A percentile compares a stretch with the other conserved stretches of the same genome.
Conservation (phyloP, 257 asterid species). For the Fraxinus americana region DNA sequence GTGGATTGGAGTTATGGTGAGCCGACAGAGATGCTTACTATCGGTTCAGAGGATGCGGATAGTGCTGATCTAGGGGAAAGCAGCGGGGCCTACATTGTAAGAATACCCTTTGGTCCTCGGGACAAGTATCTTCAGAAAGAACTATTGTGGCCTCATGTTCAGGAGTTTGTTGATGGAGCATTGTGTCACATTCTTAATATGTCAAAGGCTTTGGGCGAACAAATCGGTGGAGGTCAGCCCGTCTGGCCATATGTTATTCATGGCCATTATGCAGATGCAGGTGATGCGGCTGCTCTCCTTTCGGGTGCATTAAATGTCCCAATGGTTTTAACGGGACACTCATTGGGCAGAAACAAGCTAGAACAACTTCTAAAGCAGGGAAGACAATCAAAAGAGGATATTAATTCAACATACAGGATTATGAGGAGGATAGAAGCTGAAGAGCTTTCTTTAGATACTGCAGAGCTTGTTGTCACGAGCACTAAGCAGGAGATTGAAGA, state of each 20-base stretch:
- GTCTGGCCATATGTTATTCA: slow-evolving; percentile 87
- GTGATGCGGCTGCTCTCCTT: slow-evolving; percentile 86
- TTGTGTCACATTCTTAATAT: slow-evolving; percentile 72
- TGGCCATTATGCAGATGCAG: slow-evolving; percentile 90
- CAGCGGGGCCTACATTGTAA: slow-evolving; percentile 71
- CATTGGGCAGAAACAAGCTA: too few species aligned
- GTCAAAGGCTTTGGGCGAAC: slow-evolving; percentile 79
- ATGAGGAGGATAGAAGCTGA: too few species aligned
- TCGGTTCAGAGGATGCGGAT: slow-evolving; percentile 57
- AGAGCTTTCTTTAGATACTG: slow-evolving; percentile 66
- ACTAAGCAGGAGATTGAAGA: slow-evolving; percentile 89
- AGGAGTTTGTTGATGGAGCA: slow-evolving; percentile 85
- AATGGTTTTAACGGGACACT: too few species aligned
- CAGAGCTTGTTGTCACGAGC: slow-evolving; percentile 80
- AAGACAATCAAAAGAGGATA: too few species aligned
- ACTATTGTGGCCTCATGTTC: slow-evolving; percentile 76
- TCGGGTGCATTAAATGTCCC: slow-evolving; percentile 65
- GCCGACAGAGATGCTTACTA: slow-evolving; percentile 78
- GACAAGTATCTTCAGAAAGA: slow-evolving; percentile 73
- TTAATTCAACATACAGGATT: too few species aligned
- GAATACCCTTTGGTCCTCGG: slow-evolving; percentile 83
- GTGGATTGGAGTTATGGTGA: slow-evolving; percentile 89
- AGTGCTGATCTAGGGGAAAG: slow-evolving; percentile 63
- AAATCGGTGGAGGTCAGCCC: slow-evolving; percentile 68
- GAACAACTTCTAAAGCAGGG: too few species aligned